A percentile compares a stretch with the other conserved stretches of the same genome.
These are phyloP conservation scores for Hygrocybe coccinea DNA, from an alignment of 768 basidiomycete genomes.

Conservation along the genomic window DNA sequence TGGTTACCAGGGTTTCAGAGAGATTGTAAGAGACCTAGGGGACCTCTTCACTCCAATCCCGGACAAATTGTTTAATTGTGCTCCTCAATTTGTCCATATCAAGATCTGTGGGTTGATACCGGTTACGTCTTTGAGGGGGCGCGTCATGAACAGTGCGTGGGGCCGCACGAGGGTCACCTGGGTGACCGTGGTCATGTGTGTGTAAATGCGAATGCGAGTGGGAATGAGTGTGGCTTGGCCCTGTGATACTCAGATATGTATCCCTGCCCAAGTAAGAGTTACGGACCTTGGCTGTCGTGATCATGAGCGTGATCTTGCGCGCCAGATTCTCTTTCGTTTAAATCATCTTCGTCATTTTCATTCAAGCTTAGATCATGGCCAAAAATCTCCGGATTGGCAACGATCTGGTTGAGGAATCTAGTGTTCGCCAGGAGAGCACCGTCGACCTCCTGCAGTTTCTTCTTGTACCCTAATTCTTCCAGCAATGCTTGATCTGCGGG, in stretches of 20 bases:
- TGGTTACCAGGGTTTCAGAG: background rate
- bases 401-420: conserved; percentile 67
- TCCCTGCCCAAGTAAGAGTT: conserved; percentile 6
- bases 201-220: conserved; percentile 23
- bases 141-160: too few species aligned
- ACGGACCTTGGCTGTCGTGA: background rate
- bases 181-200: conserved; percentile 28
- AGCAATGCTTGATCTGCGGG: conserved; percentile 66
- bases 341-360: conserved; percentile 22
- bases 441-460: conserved; percentile 77
- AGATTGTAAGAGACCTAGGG: background rate
- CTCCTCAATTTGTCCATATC: conserved; percentile 91
- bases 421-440: conserved; percentile 76
- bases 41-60: conserved; percentile 90
- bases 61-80: conserved; percentile 86
- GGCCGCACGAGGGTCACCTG: conserved; percentile 14
- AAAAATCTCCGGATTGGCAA: conserved; percentile 79
- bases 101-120: conserved; percentile 51
- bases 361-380: conserved; percentile 43
- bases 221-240: conserved; percentile 11
- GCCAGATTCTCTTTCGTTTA: conserved; percentile 1
- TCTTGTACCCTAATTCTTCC: conserved; percentile 63
- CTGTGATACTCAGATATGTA: background rate
- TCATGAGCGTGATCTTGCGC: background rate
- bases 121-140: background rate